Evolutionary conservation across 179 eudicot species (phyloP).

Genomic region (Heliamphora pulchella): DNA sequence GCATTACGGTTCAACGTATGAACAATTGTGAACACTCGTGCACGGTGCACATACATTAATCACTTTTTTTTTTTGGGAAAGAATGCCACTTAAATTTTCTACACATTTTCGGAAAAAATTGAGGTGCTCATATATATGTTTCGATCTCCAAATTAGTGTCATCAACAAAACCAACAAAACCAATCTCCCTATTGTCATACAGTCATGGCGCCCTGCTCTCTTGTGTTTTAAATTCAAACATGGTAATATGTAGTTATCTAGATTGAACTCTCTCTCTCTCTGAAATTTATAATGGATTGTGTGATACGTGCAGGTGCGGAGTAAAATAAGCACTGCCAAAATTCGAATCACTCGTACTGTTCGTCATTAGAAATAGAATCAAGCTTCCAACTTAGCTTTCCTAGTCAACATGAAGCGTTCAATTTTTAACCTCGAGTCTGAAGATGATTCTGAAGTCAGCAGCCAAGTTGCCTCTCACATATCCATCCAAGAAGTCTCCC

Average conservation of each 20-base stretch:
- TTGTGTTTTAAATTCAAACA: too few species aligned
- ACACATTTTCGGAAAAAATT: neutral
- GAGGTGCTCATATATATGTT: neutral
- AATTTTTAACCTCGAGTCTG: conserved; percentile 19
- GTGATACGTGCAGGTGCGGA: conserved; percentile 7
- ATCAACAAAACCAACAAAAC: neutral
- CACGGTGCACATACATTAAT: neutral
- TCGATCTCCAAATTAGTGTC: neutral
- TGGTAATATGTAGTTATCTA: too few species aligned
- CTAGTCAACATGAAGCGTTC: conserved; percentile 15
- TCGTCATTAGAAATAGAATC: neutral
- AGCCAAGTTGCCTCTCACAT: conserved; percentile 22
- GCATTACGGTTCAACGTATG: too few species aligned
- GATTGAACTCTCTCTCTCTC: neutral
- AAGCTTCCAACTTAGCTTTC: neutral
- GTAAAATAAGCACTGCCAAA: too few species aligned
- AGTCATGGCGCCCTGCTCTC: too few species aligned
- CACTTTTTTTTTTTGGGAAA: neutral
- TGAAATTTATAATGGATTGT: neutral
- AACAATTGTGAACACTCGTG: too few species aligned
- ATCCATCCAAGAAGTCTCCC: conserved; percentile 22
- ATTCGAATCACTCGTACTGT: neutral
- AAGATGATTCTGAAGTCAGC: conserved; percentile 22
- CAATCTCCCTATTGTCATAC: too few species aligned
- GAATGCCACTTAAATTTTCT: neutral